These are phyloP conservation scores for Claviceps pazoutovae DNA, from an alignment of 2,329 filamentous ascomycete genomes.

Conservation along the genomic window DNA sequence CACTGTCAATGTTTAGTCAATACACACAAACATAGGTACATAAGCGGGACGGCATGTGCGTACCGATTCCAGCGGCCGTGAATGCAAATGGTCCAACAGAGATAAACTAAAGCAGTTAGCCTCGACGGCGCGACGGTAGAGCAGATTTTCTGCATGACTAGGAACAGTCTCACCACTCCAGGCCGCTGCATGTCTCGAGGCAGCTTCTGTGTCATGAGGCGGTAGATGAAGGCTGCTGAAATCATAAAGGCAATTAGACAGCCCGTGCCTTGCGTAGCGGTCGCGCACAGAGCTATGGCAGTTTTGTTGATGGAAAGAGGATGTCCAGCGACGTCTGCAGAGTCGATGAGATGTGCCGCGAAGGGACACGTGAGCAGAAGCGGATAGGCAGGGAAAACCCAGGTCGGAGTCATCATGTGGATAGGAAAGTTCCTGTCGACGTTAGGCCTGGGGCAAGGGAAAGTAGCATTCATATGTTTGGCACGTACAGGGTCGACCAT, in stretches of 20 bases:
- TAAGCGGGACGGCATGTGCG: neutral
- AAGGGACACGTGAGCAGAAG: constrained; percentile 64
- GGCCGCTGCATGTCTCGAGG: constrained; percentile 63
- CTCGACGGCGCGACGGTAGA: neutral
- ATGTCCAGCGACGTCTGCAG: constrained; percentile 18
- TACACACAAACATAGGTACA: neutral
- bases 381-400: constrained; percentile 79
- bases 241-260: constrained; percentile 59
- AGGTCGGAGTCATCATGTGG: constrained; percentile 73
- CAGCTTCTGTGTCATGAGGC: constrained; percentile 77
- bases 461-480: neutral
- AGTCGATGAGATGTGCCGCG: constrained; percentile 42
- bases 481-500: constrained; percentile 43
- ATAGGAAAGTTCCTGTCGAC: constrained; percentile 42
- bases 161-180: constrained; percentile 40
- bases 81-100: constrained; percentile 62
- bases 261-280: constrained; percentile 39
- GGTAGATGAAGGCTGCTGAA: constrained; percentile 70
- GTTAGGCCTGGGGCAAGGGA: neutral
- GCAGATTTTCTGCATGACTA: too few relatives aligned
- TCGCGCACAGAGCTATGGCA: constrained; percentile 33
- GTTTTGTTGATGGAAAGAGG: constrained; percentile 19
- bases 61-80: constrained; percentile 29
- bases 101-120: constrained; percentile 43
- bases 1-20: constrained; percentile 13